Evolutionary conservation across 1,284 basidiomycete species (phyloP).

Genomic region (Ceratobasidium sp.): DNA sequence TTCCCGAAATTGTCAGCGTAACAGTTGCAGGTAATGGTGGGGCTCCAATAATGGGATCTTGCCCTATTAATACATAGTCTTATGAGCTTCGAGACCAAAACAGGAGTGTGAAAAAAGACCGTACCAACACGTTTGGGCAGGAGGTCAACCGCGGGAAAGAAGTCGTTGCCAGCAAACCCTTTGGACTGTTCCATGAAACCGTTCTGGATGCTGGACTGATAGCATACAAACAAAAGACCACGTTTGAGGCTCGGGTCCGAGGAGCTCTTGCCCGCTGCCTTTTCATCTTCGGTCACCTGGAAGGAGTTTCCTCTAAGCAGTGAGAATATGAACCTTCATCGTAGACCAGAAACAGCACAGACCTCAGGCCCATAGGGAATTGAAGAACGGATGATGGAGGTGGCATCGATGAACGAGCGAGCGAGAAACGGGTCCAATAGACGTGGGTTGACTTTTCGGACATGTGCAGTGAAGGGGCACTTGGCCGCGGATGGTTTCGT

Average conservation of each 20-base stretch:
- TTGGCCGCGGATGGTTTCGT: constrained; percentile 32
- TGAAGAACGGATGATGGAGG: constrained; percentile 53
- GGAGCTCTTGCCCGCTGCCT: no score
- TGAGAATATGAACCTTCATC: no score
- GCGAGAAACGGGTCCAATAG: constrained; percentile 52
- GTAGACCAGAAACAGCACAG: background rate
- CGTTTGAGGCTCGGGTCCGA: constrained; percentile 29
- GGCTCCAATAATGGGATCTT: constrained; percentile 38
- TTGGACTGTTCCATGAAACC: constrained; percentile 52
- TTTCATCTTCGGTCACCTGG: background rate
- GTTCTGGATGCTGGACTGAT: constrained; percentile 55
- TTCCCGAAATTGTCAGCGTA: background rate
- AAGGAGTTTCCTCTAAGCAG: background rate
- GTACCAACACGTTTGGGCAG: background rate
- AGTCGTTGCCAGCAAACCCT: constrained; percentile 23
- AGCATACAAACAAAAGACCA: constrained; percentile 57
- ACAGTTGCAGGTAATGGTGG: constrained; percentile 17
- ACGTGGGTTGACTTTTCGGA: constrained; percentile 55
- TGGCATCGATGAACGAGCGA: constrained; percentile 46
- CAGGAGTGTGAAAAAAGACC: background rate
- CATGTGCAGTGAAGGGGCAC: constrained; percentile 58
- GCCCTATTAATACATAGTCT: constrained; percentile 3
- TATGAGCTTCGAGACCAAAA: background rate
- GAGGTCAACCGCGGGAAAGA: constrained; percentile 17
- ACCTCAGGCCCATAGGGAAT: constrained; percentile 58